Conservation (phyloP, 2,329 filamentous ascomycete genomes). For the Tolypocladium paradoxum region DNA sequence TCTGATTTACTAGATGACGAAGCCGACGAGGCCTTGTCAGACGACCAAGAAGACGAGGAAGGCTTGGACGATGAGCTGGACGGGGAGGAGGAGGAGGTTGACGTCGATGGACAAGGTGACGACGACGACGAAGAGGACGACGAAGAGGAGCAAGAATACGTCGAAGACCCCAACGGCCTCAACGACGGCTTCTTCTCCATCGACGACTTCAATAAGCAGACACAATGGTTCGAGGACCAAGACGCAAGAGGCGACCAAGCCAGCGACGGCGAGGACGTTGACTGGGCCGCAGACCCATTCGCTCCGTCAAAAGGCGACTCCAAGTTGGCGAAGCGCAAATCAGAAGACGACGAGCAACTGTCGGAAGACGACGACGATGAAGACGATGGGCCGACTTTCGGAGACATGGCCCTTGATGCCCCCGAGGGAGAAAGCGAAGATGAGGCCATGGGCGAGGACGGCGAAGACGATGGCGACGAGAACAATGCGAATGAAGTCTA, state of each 20-base stretch:
- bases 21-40: slow-evolving; percentile 7
- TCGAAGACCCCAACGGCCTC: slow-evolving; percentile 62
- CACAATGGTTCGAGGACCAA: slow-evolving; percentile 78
- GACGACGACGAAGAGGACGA: slow-evolving; percentile 25
- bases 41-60: slow-evolving; percentile 21
- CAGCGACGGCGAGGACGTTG: slow-evolving; percentile 76
- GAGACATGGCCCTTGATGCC: slow-evolving; percentile 63
- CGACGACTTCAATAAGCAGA: slow-evolving; percentile 92
- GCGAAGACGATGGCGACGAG: slow-evolving; percentile 46
- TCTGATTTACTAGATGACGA: slow-evolving; percentile 15
- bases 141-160: slow-evolving; percentile 35
- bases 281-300: slow-evolving; percentile 77
- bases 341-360: slow-evolving; percentile 18
- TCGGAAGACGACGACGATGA: slow-evolving; percentile 49
- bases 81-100: slow-evolving; percentile 17
- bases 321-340: slow-evolving; percentile 19
- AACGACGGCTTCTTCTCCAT: slow-evolving; percentile 99
- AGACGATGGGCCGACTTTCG: slow-evolving; percentile 73
- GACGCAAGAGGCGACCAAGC: slow-evolving; percentile 64
- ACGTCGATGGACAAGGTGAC: slow-evolving; percentile 23
- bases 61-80: slow-evolving; percentile 22
- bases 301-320: slow-evolving; percentile 19
- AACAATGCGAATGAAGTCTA: slow-evolving; percentile 78
- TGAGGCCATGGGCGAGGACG: slow-evolving; percentile 45
- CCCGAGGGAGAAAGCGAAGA: slow-evolving; percentile 59